Conservation (phyloP, 192 early-diverging fungal genomes). For the Entomortierella parvispora region DNA sequence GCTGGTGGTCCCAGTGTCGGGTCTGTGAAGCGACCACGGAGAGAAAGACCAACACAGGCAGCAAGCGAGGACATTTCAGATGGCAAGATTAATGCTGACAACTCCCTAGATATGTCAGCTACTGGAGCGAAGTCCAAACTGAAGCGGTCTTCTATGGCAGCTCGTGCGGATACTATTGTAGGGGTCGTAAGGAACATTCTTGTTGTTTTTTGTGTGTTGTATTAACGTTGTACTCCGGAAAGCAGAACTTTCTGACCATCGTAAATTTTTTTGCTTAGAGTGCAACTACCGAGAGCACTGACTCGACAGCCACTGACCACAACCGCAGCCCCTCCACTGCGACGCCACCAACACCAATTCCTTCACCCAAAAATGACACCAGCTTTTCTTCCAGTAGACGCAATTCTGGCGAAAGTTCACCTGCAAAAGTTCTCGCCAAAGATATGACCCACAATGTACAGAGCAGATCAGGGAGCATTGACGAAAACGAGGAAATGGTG, state of each 20-base stretch:
- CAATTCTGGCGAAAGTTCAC: slow-evolving; percentile 7
- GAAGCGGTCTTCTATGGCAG: slow-evolving; percentile 43
- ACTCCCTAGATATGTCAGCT: not conserved
- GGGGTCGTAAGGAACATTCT: no score
- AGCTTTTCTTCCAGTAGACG: slow-evolving; percentile 5
- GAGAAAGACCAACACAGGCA: slow-evolving; percentile 1
- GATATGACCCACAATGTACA: slow-evolving; percentile 51
- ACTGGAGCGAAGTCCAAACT: slow-evolving; percentile 22
- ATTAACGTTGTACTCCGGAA: not conserved
- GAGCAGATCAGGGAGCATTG: slow-evolving; percentile 30
- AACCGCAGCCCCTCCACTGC: not conserved
- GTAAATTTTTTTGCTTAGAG: not conserved
- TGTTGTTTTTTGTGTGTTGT: not conserved
- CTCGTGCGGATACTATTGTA: not conserved
- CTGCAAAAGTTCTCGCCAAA: slow-evolving; percentile 11
- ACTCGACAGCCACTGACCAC: not conserved
- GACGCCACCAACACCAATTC: slow-evolving; percentile 31
- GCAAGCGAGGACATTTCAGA: not conserved
- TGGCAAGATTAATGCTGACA: not conserved
- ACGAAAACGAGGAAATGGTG: slow-evolving; percentile 49
- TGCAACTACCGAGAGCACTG: not conserved
- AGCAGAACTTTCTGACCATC: not conserved
- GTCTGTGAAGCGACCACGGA: slow-evolving; percentile 44
- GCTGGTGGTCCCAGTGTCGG: slow-evolving; percentile 15
- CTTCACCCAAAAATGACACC: slow-evolving; percentile 19